Evolutionary conservation across 805 yeast genomes (phyloP).

Genomic region (Yarrowia osloensis): DNA sequence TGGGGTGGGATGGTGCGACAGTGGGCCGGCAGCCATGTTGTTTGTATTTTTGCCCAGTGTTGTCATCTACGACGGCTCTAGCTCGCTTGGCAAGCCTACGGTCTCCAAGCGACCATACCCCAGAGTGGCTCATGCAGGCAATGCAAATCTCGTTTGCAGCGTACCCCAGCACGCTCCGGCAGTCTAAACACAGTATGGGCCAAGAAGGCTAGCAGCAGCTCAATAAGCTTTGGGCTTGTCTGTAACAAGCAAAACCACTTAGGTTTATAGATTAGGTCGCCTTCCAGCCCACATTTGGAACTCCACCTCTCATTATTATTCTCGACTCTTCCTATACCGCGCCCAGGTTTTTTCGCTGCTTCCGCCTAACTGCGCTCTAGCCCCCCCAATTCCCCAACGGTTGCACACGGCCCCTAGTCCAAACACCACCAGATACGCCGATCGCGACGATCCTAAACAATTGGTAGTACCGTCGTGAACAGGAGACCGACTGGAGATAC

Average conservation of each 20-base stretch:
- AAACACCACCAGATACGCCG: background rate
- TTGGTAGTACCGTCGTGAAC: background rate
- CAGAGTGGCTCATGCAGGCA: slow-evolving; percentile 26
- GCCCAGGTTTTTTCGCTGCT: background rate
- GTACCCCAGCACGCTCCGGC: slow-evolving; percentile 4
- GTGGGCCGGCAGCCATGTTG: background rate
- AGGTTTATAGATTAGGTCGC: slow-evolving; percentile 8
- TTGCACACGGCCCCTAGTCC: background rate
- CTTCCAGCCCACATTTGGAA: slow-evolving; percentile 24
- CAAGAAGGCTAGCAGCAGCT: background rate
- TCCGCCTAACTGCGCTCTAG: background rate
- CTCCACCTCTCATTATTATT: background rate
- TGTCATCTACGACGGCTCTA: background rate
- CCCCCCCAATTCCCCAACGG: background rate
- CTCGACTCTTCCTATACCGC: slow-evolving; percentile 3
- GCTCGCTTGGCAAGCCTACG: background rate
- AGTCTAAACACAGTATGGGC: slow-evolving; percentile 5
- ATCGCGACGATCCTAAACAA: slow-evolving; percentile 23
- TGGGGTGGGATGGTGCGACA: background rate
- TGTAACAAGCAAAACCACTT: slow-evolving; percentile 16
- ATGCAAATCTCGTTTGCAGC: slow-evolving; percentile 20
- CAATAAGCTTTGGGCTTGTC: slow-evolving; percentile 9
- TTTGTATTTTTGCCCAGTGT: background rate
- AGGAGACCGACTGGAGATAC: slow-evolving; percentile 8
- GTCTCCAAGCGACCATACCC: background rate